Base-by-base conservation (phyloP, 2,329 filamentous ascomycete species). In the Aspergillus brasiliensis region DNA sequence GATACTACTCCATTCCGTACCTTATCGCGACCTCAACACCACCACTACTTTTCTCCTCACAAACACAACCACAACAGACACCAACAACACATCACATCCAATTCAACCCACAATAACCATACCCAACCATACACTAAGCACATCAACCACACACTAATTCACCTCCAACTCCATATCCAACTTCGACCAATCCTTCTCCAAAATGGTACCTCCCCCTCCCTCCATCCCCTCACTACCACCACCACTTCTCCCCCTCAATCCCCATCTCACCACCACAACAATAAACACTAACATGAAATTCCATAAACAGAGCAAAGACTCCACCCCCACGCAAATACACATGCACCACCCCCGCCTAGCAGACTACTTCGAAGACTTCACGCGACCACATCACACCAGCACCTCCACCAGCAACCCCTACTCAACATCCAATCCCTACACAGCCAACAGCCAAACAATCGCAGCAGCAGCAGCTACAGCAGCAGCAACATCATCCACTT, bases 341-440 rank as follows among this genome's bases (percentile, higher is more conserved):
- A 76, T 82, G 72, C 77, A 78, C 70, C 74, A 81, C 28, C 77
- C 80, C 3, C 78, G 77, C 11, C 74, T 80, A 44, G 80, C 80
- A 53, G 80, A 82, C 67, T 73, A 79, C 65, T 82, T 82, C 67
- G 80, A 82, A 74, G 80, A 80, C 69, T 81, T 81, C 67, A 80
- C 78, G 31, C 78, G 78, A 23, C 79, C 79, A 2, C 75, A 80
- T 57, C 75, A 72, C 56, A 44, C 58, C 19, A 60, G 53, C 44
- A 57, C 59, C 57, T 61, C 58, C 60, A 25, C 28, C n/a, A 19
- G 2, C 37, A 31, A 10, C 51, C n/a, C n/a, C n/a, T n/a, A n/a
- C n/a, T n/a, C n/a, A n/a, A n/a, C n/a, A n/a, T n/a, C n/a, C n/a
- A 27, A 6, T 54, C 63, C 53, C 59, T 62, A 53, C 48, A 62